Base-by-base conservation (phyloP, 2,329 filamentous ascomycete genomes). In the Trichoderma atrobrunneum region DNA sequence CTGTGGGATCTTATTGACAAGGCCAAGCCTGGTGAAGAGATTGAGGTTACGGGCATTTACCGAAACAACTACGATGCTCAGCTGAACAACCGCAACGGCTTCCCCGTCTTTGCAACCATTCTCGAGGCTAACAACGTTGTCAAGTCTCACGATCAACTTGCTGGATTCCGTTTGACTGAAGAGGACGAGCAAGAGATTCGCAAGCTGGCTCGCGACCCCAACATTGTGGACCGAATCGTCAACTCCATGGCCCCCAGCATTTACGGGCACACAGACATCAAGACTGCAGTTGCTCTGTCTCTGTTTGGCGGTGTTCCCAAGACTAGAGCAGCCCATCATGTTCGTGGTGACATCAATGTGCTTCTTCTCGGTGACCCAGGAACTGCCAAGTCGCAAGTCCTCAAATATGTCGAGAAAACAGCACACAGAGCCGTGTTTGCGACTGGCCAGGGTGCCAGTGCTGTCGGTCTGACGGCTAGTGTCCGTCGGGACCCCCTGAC, bases 41-140 rank as follows among this genome's bases (percentile, higher is more conserved):
- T 99, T 71, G 96, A 99, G 79, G 91, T 99, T 11, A 98, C 95
- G 8, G 96, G 96, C 74, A 93, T 97, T 76, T 99, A 99, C 84
- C 92, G 94, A 77, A 99, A 99, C 86, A 98, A 97, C 84, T 99
- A 98, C 79, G 95, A 98, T 80, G 95, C 96, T 4, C 94, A 97
- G 77, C 88, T 99, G 70, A 99, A 99, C 84, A 98, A 98, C 85
- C 95, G 96, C 79, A 99, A 98, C 79, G 96, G 96, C 5, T 98
- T 99, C 84, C 96, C 96, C 0, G 96, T 99, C 43, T 99, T 99
- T 81, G 95, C 96, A 5, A 99, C 96, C 0, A 96, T 99, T 72
- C 88, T 99, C 5, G 96, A 99, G 82, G 97, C 97, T 30, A 99
- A 99, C 82, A 95, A 99, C 76, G 90, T 98, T 6, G 91, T 98